phyloP scores from a whole-genome alignment of 441 rosid genomes.

The Kokia cookei region DNA sequence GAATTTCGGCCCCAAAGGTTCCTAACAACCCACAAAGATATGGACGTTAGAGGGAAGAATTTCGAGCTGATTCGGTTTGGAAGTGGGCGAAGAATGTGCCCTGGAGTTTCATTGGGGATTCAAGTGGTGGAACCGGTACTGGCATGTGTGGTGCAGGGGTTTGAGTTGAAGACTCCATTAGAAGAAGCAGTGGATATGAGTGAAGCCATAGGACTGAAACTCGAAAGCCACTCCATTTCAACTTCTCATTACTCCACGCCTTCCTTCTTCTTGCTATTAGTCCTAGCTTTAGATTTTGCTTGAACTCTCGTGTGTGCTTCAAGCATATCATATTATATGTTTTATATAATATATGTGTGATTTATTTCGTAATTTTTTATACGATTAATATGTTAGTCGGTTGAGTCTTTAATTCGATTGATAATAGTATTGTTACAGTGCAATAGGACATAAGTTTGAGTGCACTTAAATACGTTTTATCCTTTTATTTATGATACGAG shows the following conservation, averaged over 20 bases:
- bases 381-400: too few relatives aligned
- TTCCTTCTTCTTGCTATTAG: not conserved
- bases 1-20: conserved; percentile 27
- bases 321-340: too few relatives aligned
- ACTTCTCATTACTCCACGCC: not conserved
- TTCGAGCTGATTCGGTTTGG: conserved; percentile 21
- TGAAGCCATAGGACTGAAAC: not conserved
- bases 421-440: too few relatives aligned
- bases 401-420: too few relatives aligned
- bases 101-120: conserved; percentile 16
- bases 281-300: too few relatives aligned
- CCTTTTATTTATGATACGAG: too few relatives aligned
- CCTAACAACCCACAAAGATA: conserved; percentile 10
- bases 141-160: conserved; percentile 25
- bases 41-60: conserved; percentile 18
- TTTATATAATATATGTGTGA: too few relatives aligned
- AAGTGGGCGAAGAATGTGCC: conserved; percentile 27
- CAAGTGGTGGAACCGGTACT: conserved; percentile 12
- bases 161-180: conserved; percentile 7
- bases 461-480: too few relatives aligned
- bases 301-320: too few relatives aligned
- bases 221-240: not conserved
- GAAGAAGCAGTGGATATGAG: conserved; percentile 1
- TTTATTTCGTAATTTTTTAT: too few relatives aligned
- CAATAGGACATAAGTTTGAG: too few relatives aligned